Evolutionary conservation across 805 yeast genomes (phyloP).

Genomic region (Komagataella pseudopastoris): DNA sequence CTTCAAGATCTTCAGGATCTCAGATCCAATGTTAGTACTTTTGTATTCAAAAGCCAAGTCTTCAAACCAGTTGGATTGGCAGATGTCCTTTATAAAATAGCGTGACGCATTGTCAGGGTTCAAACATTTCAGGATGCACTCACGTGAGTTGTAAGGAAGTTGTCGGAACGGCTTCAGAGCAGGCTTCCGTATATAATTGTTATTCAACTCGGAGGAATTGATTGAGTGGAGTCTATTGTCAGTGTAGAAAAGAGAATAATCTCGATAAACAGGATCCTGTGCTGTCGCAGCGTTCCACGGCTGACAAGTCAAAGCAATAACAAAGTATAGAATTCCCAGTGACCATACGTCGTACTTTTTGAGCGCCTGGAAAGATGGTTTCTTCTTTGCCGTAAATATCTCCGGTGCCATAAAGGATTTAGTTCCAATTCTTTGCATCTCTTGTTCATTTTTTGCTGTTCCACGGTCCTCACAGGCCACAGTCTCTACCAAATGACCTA

Average conservation of each 20-base stretch:
- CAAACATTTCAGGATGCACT: conserved; percentile 13
- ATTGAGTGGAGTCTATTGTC: not conserved
- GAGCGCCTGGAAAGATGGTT: conserved; percentile 5
- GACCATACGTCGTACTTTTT: conserved; percentile 37
- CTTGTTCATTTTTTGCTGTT: conserved; percentile 5
- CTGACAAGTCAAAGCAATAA: conserved; percentile 24
- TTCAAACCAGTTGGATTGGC: conserved; percentile 18
- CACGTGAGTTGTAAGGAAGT: conserved; percentile 1
- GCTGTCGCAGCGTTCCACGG: conserved; percentile 34
- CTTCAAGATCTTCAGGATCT: not conserved
- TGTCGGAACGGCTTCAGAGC: not conserved
- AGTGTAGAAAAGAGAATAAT: conserved; percentile 2
- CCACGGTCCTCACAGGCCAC: not conserved
- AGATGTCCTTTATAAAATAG: conserved; percentile 8
- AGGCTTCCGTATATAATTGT: not conserved
- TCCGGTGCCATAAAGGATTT: conserved; percentile 44
- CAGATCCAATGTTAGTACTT: not conserved
- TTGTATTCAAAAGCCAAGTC: conserved; percentile 8
- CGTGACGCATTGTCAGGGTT: conserved; percentile 15
- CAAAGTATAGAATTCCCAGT: conserved; percentile 34
- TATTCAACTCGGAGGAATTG: conserved; percentile 4
- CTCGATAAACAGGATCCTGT: conserved; percentile 9
- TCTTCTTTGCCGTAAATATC: conserved; percentile 15
- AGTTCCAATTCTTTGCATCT: conserved; percentile 29
- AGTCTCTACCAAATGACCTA: conserved; percentile 1